phyloP scores from a whole-genome alignment of 352 stramenopile genomes.

The Phytophthora sp. region DNA sequence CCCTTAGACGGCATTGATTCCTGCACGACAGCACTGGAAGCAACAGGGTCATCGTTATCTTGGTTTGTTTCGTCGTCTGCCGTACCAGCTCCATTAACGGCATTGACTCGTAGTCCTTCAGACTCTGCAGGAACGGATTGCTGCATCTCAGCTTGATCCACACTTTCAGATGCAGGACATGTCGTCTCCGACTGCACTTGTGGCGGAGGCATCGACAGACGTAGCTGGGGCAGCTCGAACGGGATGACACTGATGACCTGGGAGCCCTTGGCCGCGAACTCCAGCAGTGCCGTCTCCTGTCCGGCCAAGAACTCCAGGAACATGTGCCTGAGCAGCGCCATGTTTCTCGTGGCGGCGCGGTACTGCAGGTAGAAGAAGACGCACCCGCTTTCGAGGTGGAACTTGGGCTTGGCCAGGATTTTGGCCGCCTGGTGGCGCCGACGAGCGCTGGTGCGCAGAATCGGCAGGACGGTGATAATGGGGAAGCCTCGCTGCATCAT shows the following conservation, averaged over 20 bases:
- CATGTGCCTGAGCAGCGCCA: slow-evolving; percentile 43
- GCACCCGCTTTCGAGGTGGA: slow-evolving; percentile 20
- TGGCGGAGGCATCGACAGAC: background rate
- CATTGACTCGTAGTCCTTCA: background rate
- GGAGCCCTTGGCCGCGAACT: slow-evolving; percentile 32
- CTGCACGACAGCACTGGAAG: background rate
- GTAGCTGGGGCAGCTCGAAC: slow-evolving; percentile 20
- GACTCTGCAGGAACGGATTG: background rate
- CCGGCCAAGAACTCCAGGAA: slow-evolving; percentile 43
- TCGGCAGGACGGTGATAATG: slow-evolving; percentile 51
- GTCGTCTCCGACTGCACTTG: background rate
- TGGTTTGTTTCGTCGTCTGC: background rate
- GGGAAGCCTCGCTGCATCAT: slow-evolving; percentile 42
- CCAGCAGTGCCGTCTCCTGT: slow-evolving; percentile 25
- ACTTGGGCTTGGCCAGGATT: slow-evolving; percentile 45
- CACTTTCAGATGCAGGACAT: too few species aligned
- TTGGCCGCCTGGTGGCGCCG: slow-evolving; percentile 6
- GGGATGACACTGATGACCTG: slow-evolving; percentile 50
- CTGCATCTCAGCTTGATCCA: too few species aligned
- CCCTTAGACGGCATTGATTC: background rate
- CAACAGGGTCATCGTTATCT: background rate
- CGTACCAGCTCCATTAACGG: too few species aligned
- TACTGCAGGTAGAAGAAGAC: slow-evolving; percentile 47
- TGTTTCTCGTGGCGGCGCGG: slow-evolving; percentile 47
- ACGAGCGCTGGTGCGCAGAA: slow-evolving; percentile 14